Base-by-base conservation (phyloP, 768 basidiomycete species). In the Wakefieldia striispora region DNA sequence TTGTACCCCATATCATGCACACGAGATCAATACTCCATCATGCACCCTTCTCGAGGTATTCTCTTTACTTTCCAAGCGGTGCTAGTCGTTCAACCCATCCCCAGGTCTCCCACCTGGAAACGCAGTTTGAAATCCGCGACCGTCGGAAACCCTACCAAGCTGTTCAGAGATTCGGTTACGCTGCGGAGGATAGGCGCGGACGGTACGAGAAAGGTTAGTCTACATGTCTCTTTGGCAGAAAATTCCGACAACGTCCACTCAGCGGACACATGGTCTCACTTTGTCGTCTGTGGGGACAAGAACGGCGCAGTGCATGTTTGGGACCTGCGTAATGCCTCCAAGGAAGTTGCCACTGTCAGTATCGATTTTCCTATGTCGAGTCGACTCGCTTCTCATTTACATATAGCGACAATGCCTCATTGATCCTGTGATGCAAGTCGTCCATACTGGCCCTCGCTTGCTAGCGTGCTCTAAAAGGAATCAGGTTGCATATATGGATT, bases 91-190 rank as follows among this genome's bases (percentile, higher is more conserved):
- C 34, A 57, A 8, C 19, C 13, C 23, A 12, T 39, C 38, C 19
- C 13, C 40, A 80, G 79, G 68, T 79, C 41, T 71, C 72, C 6
- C 76, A 80, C 56, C 65, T 75, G 19, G 79, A 81, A 54, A 66
- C 71, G 24, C 79, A 80, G 51, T 78, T 76, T 45, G 79, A 81
- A 56, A 45, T 79, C n/a, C 76, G 72, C 19, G 79, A 80, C 52
- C 67, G 72, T 51, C 70, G 79, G 16, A 48, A 65, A 31, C 70
- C 73, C 13, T 56, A 54, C 21, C 50, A 54, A 27, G 61, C 73
- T 3, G 72, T 70, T 19, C 65, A 71, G 41, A 64, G 75, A 26
- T 81, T 81, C 54, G 79, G 80, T 5, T 79, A 73, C 50, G 37
- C 52, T 14, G 58, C 65, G 10, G 48, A 51, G 6, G 70, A 70